These are phyloP conservation scores for Salix arbutifolia DNA, from an alignment of 345 rosid species.

Conservation along the genomic window DNA sequence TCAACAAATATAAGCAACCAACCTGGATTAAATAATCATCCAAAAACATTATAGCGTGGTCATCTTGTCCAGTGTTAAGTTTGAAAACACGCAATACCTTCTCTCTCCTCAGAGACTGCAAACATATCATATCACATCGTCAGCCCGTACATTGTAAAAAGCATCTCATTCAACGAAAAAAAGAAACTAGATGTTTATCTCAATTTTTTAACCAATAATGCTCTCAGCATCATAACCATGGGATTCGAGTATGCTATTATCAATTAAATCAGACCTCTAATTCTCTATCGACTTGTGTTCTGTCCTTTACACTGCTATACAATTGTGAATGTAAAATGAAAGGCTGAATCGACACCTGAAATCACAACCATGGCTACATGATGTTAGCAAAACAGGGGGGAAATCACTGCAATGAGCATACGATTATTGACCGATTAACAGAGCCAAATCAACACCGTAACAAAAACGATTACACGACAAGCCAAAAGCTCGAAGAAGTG, in stretches of 20 bases:
- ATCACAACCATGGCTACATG: background rate
- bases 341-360: constrained; percentile 64
- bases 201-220: background rate
- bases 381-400: background rate
- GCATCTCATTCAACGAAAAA: background rate
- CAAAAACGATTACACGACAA: background rate
- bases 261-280: constrained; percentile 48
- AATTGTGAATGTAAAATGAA: constrained; percentile 79
- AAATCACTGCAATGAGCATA: background rate
- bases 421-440: background rate
- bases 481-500: background rate
- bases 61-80: constrained; percentile 84
- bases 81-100: constrained; percentile 75
- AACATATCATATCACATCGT: background rate
- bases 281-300: constrained; percentile 87
- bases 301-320: constrained; percentile 75
- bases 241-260: background rate
- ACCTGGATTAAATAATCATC: constrained; percentile 86
- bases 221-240: background rate
- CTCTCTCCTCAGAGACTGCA: constrained; percentile 68
- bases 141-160: background rate
- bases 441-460: background rate
- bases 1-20: constrained; percentile 1
- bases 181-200: background rate
- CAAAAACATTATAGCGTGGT: constrained; percentile 76